phyloP scores from a whole-genome alignment of 2,329 filamentous ascomycete genomes.

The Sporothrix protearum region DNA sequence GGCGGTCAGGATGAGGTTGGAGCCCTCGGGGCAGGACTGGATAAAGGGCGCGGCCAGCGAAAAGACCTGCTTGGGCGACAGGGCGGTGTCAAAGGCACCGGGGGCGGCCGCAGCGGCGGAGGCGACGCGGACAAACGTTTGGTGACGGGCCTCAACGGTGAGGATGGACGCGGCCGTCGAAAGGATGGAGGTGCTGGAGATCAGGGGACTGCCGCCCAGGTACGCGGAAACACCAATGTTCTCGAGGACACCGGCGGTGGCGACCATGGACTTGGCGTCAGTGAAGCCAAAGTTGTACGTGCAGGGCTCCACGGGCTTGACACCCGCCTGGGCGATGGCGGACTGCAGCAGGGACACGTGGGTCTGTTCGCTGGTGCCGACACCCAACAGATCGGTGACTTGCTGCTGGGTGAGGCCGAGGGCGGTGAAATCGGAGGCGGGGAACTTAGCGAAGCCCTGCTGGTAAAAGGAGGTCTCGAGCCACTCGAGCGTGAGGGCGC shows the following conservation, averaged over 20 bases:
- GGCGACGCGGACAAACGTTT: conserved; percentile 65
- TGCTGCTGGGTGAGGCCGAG: conserved; percentile 55
- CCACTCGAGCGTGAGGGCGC: conserved; percentile 69
- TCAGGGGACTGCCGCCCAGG: conserved; percentile 65
- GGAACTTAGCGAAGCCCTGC: conserved; percentile 65
- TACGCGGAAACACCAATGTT: conserved; percentile 71
- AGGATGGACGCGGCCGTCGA: conserved; percentile 66
- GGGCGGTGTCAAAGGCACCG: conserved; percentile 66
- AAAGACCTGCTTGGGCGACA: conserved; percentile 67
- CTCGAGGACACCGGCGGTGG: conserved; percentile 66
- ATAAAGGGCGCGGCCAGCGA: conserved; percentile 72
- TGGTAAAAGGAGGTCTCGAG: conserved; percentile 71
- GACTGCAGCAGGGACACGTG: conserved; percentile 60
- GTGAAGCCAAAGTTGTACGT: conserved; percentile 69
- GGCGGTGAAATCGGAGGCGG: conserved; percentile 60
- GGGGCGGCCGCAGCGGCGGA: conserved; percentile 58
- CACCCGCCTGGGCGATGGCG: conserved; percentile 59
- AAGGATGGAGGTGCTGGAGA: conserved; percentile 58
- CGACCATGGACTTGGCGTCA: conserved; percentile 63
- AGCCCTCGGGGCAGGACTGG: conserved; percentile 62
- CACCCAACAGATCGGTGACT: conserved; percentile 57
- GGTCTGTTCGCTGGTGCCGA: conserved; percentile 60
- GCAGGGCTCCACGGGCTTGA: conserved; percentile 65
- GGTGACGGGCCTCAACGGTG: conserved; percentile 69
- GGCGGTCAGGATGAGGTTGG: conserved; percentile 59